Conservation (phyloP, 1,139 yeast genomes). For the Scheffersomyces illinoinensis region DNA sequence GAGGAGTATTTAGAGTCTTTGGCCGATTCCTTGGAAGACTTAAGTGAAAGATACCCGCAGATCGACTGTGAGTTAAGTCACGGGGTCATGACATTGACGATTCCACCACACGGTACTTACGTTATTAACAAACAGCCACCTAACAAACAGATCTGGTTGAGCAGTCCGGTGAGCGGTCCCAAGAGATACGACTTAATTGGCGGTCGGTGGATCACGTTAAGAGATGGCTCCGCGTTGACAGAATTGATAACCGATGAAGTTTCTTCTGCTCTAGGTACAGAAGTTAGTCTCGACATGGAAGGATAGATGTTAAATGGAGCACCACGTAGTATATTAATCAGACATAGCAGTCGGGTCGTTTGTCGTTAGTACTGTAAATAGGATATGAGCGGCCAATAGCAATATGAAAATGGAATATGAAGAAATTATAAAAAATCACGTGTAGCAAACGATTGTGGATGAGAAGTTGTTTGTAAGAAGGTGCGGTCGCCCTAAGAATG, state of each 20-base stretch:
- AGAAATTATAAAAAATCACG: neutral
- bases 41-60: conserved; percentile 58
- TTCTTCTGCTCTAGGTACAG: conserved; percentile 34
- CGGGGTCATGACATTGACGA: conserved; percentile 74
- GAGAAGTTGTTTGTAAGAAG: too few species aligned
- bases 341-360: neutral
- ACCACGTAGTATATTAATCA: neutral
- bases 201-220: conserved; percentile 61
- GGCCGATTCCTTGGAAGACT: conserved; percentile 61
- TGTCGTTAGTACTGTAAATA: neutral
- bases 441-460: neutral
- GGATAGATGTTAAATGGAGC: conserved; percentile 7
- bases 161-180: conserved; percentile 93
- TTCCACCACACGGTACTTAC: conserved; percentile 74
- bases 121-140: conserved; percentile 95
- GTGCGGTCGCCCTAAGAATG: too few species aligned
- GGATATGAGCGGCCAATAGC: neutral
- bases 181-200: conserved; percentile 60
- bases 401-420: neutral
- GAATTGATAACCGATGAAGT: conserved; percentile 52
- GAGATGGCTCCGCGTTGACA: conserved; percentile 53
- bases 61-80: conserved; percentile 80
- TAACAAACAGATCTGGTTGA: conserved; percentile 88
- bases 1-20: conserved; percentile 65
- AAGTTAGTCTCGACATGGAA: conserved; percentile 26